These are phyloP conservation scores for Collybia nuda DNA, from an alignment of 768 basidiomycete species.

Conservation along the genomic window DNA sequence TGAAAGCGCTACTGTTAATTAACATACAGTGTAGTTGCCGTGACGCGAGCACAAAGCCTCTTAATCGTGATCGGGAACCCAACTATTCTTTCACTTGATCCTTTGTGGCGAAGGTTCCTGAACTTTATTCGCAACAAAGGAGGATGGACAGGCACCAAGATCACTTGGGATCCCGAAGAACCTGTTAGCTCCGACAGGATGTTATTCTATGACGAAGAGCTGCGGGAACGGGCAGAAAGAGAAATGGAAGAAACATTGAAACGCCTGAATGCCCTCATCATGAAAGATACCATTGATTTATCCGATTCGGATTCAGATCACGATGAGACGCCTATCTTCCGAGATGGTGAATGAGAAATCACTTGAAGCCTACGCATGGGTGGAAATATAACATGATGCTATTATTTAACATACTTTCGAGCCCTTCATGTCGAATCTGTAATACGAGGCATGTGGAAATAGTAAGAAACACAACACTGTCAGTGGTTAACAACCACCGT, in stretches of 20 bases:
- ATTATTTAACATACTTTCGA: neutral
- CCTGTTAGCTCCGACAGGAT: conserved; percentile 24
- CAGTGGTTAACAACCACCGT: no score
- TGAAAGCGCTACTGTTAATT: neutral
- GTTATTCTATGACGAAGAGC: no score
- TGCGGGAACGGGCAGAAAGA: no score
- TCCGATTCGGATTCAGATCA: no score
- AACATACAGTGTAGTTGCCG: conserved; percentile 41
- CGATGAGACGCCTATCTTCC: no score
- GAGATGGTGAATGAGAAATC: no score
- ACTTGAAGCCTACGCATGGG: no score
- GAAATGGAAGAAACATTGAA: no score
- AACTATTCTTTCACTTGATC: conserved; percentile 40
- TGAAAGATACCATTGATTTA: no score
- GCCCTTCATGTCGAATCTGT: neutral
- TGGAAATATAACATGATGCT: no score
- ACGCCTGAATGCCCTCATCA: no score
- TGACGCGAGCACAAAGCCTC: conserved; percentile 61
- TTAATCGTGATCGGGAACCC: conserved; percentile 63
- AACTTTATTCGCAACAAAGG: conserved; percentile 38
- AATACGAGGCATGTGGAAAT: neutral
- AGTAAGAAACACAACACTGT: no score
- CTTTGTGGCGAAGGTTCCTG: conserved; percentile 14
- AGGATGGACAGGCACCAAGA: conserved; percentile 53
- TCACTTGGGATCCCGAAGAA: conserved; percentile 48